Conservation (phyloP, 2,329 filamentous ascomycete species). For the Paraconiothyrium brasiliense region DNA sequence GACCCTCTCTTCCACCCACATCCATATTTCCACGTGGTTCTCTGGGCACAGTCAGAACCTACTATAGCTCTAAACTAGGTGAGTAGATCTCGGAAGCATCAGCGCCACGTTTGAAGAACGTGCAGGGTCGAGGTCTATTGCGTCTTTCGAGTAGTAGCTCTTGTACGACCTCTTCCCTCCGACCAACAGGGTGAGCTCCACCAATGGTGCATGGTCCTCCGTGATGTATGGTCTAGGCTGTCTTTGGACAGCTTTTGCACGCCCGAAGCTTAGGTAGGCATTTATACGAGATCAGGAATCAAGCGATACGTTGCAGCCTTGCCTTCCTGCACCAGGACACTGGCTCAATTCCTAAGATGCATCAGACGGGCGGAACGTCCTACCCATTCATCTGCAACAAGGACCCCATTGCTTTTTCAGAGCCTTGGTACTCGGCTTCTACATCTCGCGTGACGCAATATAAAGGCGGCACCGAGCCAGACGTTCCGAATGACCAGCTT, state of each 20-base stretch:
- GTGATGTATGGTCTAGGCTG: neutral
- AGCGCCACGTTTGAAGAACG: conserved; percentile 4
- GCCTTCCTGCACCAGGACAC: neutral
- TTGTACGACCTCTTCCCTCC: neutral
- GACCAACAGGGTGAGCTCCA: neutral
- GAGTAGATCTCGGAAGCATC: neutral
- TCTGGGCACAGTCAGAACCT: conserved; percentile 8
- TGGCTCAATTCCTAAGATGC: neutral
- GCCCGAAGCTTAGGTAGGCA: neutral
- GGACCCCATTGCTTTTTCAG: neutral
- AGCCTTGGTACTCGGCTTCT: neutral
- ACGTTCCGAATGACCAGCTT: conserved; percentile 10
- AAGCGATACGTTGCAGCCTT: neutral
- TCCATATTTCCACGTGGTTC: neutral
- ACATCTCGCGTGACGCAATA: conserved; percentile 1
- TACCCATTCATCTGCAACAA: neutral
- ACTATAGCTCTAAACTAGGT: neutral
- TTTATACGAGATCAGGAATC: neutral
- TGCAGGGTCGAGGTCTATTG: neutral
- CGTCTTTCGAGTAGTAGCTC: neutral
- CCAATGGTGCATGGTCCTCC: neutral
- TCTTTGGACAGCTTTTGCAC: neutral
- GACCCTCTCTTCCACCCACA: neutral
- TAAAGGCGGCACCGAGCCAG: neutral
- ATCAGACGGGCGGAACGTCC: neutral